Base-by-base conservation (phyloP, 306 rosid species). In the Prinsepia uniflora region DNA sequence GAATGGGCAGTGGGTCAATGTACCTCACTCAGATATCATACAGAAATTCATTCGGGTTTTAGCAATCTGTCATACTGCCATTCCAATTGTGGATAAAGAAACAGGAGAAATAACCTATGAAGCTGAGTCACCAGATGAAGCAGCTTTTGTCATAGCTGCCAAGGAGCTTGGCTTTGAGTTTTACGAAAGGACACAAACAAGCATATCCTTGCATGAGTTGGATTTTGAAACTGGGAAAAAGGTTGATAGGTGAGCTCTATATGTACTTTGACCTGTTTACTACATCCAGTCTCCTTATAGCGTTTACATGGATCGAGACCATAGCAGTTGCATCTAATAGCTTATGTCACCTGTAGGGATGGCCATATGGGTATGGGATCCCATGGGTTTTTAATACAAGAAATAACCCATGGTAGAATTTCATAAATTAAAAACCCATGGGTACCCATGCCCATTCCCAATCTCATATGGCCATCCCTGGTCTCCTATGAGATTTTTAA, bases 41-140 rank as follows among this genome's bases (percentile, higher is more conserved):
- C 89, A 81, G 77, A 87, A 75, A 65, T 92, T 92, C 74, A 81
- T 87, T 68, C 82, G 85, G 60, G 96, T 89, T 58, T 83, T 92
- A 71, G 97, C 93, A 55, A 75, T 87, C 46, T 92, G 97, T 73
- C 93, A 92, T 75, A 89, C 97, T 8, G 96, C 92, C 44, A 74
- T 92, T 81, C 94, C 98, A 6, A 90, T 78, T 22, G 73, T 18
- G 61, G 64, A 86, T 79, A 66, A 83, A 44, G 78, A 68, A 34
- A 57, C 84, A 0, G 80, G 89, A 63, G 92, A 87, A 55, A 81
- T 86, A 74, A 76, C 87, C 19, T 92, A 92, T 44, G 95, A 87
- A 79, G 95, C 98, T 0, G 96, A 92, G 79, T 89, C 98, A 17
- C 98, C 92, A 6, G 98, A 92, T 82, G 98, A 92, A 82, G 96